Evolutionary conservation across 2,329 filamentous ascomycete genomes (phyloP).

Genomic region (Escovopsis sp.): DNA sequence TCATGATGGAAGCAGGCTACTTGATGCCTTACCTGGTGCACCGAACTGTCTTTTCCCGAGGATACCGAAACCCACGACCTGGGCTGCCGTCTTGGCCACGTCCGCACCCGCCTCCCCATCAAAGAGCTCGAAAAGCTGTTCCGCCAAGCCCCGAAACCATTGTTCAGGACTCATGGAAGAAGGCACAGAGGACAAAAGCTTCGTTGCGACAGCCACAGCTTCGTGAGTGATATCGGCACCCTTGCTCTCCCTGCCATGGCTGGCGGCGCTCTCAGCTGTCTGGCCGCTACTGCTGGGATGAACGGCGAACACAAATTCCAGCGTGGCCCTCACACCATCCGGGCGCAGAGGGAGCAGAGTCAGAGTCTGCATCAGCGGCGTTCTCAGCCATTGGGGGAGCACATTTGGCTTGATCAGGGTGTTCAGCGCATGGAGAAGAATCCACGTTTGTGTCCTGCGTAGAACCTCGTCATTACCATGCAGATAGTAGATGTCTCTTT

Average conservation of each 20-base stretch:
- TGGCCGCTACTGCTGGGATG: conserved; percentile 38
- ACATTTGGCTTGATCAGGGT: conserved; percentile 46
- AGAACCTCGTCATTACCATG: conserved; percentile 1
- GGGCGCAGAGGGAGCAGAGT: conserved; percentile 45
- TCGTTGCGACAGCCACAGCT: conserved; percentile 48
- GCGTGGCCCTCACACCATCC: conserved; percentile 49
- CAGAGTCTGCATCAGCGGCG: conserved; percentile 40
- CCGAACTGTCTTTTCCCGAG: conserved; percentile 49
- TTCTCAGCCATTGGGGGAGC: conserved; percentile 44
- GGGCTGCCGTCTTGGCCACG: conserved; percentile 21
- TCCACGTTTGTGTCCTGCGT: conserved; percentile 27
- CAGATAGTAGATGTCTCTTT: neutral
- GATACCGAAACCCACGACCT: conserved; percentile 40
- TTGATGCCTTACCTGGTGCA: conserved; percentile 34
- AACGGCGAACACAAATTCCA: conserved; percentile 58
- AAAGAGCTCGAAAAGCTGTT: conserved; percentile 46
- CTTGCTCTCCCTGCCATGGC: conserved; percentile 34
- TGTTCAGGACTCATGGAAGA: conserved; percentile 33
- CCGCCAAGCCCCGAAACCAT: conserved; percentile 47
- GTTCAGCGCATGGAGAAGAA: conserved; percentile 46
- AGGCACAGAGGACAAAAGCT: conserved; percentile 46
- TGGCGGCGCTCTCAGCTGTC: conserved; percentile 12
- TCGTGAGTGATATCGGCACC: conserved; percentile 54
- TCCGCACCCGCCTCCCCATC: conserved; percentile 34
- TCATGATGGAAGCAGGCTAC: neutral